A percentile compares a stretch with the other conserved stretches of the same genome.
phyloP scores from a whole-genome alignment of 1,284 basidiomycete species.

The Clitocybe nebularis region DNA sequence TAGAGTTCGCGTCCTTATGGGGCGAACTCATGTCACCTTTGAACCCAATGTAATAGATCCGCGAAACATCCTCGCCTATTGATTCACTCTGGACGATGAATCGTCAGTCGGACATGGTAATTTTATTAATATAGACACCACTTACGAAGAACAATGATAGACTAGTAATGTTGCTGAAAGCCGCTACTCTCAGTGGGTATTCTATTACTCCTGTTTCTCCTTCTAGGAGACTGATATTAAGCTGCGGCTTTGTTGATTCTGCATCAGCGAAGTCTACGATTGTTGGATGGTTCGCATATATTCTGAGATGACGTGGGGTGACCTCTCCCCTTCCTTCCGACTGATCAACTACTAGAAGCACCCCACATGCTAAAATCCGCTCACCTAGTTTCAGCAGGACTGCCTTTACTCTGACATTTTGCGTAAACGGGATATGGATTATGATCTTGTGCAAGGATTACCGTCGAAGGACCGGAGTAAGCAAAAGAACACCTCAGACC shows the following conservation, averaged over 20 bases:
- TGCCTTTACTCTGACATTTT: conserved; percentile 72
- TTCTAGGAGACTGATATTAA: conserved; percentile 68
- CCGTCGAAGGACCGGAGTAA: not conserved
- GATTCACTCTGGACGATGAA: conserved; percentile 55
- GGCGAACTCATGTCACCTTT: conserved; percentile 63
- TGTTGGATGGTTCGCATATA: conserved; percentile 66
- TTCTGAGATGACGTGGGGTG: conserved; percentile 60
- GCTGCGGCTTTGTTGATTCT: conserved; percentile 61
- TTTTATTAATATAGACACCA: conserved; percentile 13
- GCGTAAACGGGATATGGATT: conserved; percentile 74
- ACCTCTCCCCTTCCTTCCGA: conserved; percentile 62
- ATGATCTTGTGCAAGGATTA: conserved; percentile 48
- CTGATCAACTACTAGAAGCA: conserved; percentile 10
- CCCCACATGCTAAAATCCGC: conserved; percentile 12
- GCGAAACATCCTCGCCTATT: conserved; percentile 54
- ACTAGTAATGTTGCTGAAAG: conserved; percentile 70
- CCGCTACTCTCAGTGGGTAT: conserved; percentile 72
- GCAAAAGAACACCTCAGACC: conserved; percentile 34
- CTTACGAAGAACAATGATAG: conserved; percentile 78
- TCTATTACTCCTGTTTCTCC: conserved; percentile 64
- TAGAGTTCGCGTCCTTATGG: conserved; percentile 55
- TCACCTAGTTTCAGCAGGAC: conserved; percentile 71
- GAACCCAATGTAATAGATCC: conserved; percentile 79
- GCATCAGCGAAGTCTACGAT: conserved; percentile 76
- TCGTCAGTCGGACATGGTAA: not conserved